Base-by-base conservation (phyloP, 1,284 basidiomycete genomes). In the Tylopilus sp. region DNA sequence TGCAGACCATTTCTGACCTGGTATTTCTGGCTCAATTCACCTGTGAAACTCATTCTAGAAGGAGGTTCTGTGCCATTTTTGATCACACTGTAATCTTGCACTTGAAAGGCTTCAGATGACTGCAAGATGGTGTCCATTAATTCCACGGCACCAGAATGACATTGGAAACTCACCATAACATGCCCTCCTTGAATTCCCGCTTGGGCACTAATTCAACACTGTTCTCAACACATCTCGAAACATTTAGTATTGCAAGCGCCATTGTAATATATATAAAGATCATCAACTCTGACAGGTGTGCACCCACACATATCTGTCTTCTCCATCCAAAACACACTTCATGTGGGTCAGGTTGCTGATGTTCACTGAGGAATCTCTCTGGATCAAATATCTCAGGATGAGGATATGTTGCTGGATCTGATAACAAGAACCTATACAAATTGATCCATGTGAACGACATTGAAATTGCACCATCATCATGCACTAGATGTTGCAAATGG, bases 251-350 rank as follows among this genome's bases (percentile, higher is more conserved):
- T 44, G 60, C 46, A 3, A 65, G 52, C 10, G 56, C 44, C 46
- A 43, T 62, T 2, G 57, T 57, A 15, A 61, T 45, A 15, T 29
- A 35, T 8, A 62, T 57, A 33, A 58, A 69, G 19, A 63, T 37
- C 0, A 53, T 54, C 6, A 39, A 24, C 2, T 57, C 51, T 0
- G 54, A 59, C 15, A 66, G 51, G 19, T 20, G 43, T 1, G 35
- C 33, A 25, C 62, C 61, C 0, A 50, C 47, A 45, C 61, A 63
- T 15, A 5, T 33, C 15, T 60, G 52, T 33, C 57, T 20, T 35
- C 48, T 40, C 31, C 20, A 49, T 10, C 48, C 40, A 17, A 49
- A 49, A 20, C 48, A 49, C 35, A 55, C 64, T 9, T 55, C 33
- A 2, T 46, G 45, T 6, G 61, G 48, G 15, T 49, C 48, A 0